These are phyloP conservation scores for Cornus kousa DNA, from an alignment of 148 eudicot species.

Conservation along the genomic window DNA sequence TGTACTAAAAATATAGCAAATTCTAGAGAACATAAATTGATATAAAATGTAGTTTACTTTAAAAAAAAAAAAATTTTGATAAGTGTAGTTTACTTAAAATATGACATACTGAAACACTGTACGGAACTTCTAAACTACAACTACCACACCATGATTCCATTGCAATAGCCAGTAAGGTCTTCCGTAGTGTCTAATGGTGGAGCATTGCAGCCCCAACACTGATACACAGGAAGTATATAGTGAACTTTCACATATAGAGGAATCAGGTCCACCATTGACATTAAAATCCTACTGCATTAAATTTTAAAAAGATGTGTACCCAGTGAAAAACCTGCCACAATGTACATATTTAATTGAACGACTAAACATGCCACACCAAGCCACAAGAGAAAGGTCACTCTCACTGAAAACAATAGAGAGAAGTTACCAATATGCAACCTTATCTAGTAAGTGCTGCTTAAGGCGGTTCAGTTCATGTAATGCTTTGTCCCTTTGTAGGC, in stretches of 20 bases:
- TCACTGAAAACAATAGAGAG: background rate
- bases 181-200: background rate
- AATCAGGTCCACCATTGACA: background rate
- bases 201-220: background rate
- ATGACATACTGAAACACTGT: background rate
- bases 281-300: background rate
- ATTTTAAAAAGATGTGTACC: background rate
- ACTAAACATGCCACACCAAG: background rate
- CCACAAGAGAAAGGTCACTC: background rate
- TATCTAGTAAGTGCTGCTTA: conserved; percentile 91
- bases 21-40: too few species aligned
- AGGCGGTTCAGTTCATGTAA: conserved; percentile 80
- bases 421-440: conserved; percentile 44
- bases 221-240: background rate
- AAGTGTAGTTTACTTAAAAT: too few species aligned
- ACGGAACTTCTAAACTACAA: background rate
- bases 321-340: background rate
- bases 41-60: too few species aligned
- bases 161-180: background rate
- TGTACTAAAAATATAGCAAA: background rate
- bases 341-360: background rate
- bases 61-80: too few species aligned
- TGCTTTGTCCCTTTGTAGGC: conserved; percentile 75
- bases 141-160: background rate
- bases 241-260: background rate